Evolutionary conservation across 169 alveolate species (phyloP).

Genomic region (Eimeria zaria): DNA sequence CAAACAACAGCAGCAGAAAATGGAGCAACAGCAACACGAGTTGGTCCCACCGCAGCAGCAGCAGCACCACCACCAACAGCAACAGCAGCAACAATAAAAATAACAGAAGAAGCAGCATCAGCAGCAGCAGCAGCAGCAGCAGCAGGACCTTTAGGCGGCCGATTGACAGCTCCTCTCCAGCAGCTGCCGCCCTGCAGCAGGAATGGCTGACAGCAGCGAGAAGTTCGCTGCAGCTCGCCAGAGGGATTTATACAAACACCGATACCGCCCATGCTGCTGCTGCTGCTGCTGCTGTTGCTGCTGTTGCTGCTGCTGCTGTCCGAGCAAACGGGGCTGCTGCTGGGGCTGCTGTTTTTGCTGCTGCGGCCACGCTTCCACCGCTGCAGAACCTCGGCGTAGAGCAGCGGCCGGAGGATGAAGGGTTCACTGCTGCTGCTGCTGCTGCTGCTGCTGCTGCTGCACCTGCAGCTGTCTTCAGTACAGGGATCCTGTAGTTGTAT

Average conservation of each 20-base stretch:
- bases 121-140: constrained; percentile 62
- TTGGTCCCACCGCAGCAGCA: background rate
- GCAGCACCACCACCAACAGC: background rate
- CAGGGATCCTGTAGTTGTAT: constrained; percentile 32
- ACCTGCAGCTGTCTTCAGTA: background rate
- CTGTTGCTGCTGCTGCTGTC: constrained; percentile 16
- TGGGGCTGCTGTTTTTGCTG: constrained; percentile 35
- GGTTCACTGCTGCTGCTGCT: constrained; percentile 15
- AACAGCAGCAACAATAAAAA: background rate
- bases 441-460: constrained; percentile 60
- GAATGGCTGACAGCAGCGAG: constrained; percentile 35
- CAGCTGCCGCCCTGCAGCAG: background rate
- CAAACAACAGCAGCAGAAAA: background rate
- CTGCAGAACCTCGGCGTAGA: constrained; percentile 44
- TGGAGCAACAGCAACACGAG: background rate
- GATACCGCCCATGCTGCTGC: constrained; percentile 30
- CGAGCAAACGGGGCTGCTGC: constrained; percentile 4
- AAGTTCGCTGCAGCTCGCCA: constrained; percentile 69
- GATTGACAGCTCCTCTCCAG: constrained; percentile 25
- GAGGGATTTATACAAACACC: constrained; percentile 72
- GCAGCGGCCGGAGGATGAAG: constrained; percentile 3
- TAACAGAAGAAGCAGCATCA: background rate
- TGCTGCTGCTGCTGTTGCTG: constrained; percentile 26
- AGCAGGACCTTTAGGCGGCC: constrained; percentile 26
- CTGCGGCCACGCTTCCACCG: background rate